A percentile compares a stretch with the other conserved stretches of the same genome.
Conservation (phyloP, 2,329 filamentous ascomycete species). For the Neoarthrinium moseri region DNA sequence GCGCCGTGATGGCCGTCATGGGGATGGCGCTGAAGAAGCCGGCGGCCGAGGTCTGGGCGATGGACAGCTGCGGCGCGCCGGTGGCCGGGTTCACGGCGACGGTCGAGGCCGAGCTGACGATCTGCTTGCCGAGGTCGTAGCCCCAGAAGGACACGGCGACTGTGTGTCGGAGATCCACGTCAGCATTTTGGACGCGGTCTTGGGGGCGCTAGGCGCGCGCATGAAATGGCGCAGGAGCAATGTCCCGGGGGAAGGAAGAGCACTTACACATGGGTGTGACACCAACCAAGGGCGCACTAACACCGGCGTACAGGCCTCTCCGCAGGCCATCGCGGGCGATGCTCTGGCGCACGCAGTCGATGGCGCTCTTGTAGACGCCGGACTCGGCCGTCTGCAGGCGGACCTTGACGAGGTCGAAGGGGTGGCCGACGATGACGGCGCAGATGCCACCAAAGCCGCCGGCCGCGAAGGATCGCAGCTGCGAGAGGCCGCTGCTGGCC, state of each 20-base stretch:
- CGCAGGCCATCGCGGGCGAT: conserved; percentile 80
- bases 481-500: conserved; percentile 38
- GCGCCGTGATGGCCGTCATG: conserved; percentile 97
- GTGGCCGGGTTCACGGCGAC: conserved; percentile 63
- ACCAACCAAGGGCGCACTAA: conserved; percentile 89
- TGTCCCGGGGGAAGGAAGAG: not conserved
- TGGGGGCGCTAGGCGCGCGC: not conserved
- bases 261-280: conserved; percentile 98
- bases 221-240: not conserved
- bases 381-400: conserved; percentile 93
- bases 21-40: conserved; percentile 98
- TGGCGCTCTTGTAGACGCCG: conserved; percentile 84
- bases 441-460: conserved; percentile 93
- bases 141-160: conserved; percentile 77
- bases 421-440: conserved; percentile 91
- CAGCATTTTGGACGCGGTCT: not conserved
- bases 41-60: conserved; percentile 84
- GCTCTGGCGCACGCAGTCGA: conserved; percentile 89
- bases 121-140: conserved; percentile 90
- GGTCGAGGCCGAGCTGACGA: conserved; percentile 69
- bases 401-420: conserved; percentile 97
- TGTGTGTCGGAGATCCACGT: too few relatives aligned
- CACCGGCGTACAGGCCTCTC: conserved; percentile 90
- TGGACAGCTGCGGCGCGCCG: conserved; percentile 63
- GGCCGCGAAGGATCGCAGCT: conserved; percentile 78